These are phyloP conservation scores for Metschnikowia proteae DNA, from an alignment of 805 yeast genomes.

Conservation along the genomic window DNA sequence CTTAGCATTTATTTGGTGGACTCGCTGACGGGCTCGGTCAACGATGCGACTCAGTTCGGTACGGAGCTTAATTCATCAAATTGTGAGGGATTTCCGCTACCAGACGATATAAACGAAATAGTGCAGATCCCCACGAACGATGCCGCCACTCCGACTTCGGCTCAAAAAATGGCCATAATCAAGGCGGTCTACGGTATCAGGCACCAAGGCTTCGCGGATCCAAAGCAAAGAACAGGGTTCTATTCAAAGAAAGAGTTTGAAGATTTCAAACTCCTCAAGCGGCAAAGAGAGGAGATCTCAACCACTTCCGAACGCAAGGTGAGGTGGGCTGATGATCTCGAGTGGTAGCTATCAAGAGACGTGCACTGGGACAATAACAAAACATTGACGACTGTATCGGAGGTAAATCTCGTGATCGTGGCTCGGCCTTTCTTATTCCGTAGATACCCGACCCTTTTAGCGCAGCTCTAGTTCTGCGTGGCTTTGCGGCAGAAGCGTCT, in stretches of 20 bases:
- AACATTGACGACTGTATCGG: not conserved
- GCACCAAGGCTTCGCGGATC: not conserved
- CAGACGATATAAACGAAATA: slow-evolving; percentile 52
- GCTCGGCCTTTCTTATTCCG: too few species aligned
- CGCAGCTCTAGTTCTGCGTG: too few species aligned
- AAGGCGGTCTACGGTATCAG: slow-evolving; percentile 23
- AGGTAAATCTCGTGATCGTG: not conserved
- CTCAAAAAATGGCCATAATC: slow-evolving; percentile 40
- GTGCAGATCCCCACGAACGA: slow-evolving; percentile 55
- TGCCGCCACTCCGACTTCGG: slow-evolving; percentile 7
- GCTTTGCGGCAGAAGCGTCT: too few species aligned
- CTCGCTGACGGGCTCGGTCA: slow-evolving; percentile 54
- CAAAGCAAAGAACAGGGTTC: slow-evolving; percentile 20
- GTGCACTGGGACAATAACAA: not conserved
- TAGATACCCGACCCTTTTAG: too few species aligned
- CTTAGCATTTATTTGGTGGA: slow-evolving; percentile 50
- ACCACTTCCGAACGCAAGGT: slow-evolving; percentile 20
- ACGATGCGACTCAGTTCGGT: slow-evolving; percentile 66
- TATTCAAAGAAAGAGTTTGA: slow-evolving; percentile 30
- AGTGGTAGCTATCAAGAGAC: slow-evolving; percentile 23
- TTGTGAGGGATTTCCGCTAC: slow-evolving; percentile 59
- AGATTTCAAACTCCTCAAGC: slow-evolving; percentile 14
- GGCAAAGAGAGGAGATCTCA: slow-evolving; percentile 19
- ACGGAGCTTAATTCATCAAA: slow-evolving; percentile 64
- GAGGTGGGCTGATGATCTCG: slow-evolving; percentile 33